Percentiles rank a stretch among this genome's conserved stretches.
phyloP scores from a whole-genome alignment of 2,329 filamentous ascomycete genomes.

The Aaosphaeria pasadenensis region DNA sequence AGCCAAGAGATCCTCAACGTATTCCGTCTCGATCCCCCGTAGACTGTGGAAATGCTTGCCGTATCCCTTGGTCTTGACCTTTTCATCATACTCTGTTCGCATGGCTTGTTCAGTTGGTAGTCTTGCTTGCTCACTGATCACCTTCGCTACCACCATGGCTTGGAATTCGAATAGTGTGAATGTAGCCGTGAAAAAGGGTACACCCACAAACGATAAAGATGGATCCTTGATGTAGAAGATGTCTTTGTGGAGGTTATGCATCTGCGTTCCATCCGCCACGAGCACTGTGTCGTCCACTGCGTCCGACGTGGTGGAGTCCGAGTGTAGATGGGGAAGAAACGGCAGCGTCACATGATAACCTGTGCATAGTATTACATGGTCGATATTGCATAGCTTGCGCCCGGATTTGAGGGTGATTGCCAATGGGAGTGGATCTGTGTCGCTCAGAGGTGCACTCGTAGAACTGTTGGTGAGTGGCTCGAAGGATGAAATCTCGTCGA shows the following conservation, averaged over 20 bases:
- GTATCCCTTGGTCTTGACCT: conserved; percentile 36
- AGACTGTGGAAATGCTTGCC: conserved; percentile 47
- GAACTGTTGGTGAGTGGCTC: conserved; percentile 14
- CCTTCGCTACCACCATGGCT: conserved; percentile 58
- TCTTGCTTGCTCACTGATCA: conserved; percentile 50
- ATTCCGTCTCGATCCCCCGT: conserved; percentile 36
- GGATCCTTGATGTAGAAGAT: conserved; percentile 70
- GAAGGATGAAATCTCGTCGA: conserved; percentile 53
- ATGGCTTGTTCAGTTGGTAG: conserved; percentile 48
- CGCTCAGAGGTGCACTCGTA: conserved; percentile 1
- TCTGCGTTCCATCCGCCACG: conserved; percentile 62
- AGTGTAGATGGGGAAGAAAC: conserved; percentile 55
- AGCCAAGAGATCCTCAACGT: conserved; percentile 39
- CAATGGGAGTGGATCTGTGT: conserved; percentile 46
- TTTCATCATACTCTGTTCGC: conserved; percentile 39
- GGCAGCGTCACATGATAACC: conserved; percentile 68
- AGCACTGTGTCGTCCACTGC: conserved; percentile 47
- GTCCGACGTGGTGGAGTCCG: conserved; percentile 42
- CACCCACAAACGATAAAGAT: conserved; percentile 61
- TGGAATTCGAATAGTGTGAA: conserved; percentile 72
- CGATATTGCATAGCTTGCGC: conserved; percentile 51
- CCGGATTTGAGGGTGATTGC: conserved; percentile 55
- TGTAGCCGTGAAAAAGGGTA: conserved; percentile 64
- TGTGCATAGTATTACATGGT: conserved; percentile 63
- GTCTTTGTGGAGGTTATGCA: conserved; percentile 67